Base-by-base conservation (phyloP, 1,284 basidiomycete species). In the Wallemia hederae region DNA sequence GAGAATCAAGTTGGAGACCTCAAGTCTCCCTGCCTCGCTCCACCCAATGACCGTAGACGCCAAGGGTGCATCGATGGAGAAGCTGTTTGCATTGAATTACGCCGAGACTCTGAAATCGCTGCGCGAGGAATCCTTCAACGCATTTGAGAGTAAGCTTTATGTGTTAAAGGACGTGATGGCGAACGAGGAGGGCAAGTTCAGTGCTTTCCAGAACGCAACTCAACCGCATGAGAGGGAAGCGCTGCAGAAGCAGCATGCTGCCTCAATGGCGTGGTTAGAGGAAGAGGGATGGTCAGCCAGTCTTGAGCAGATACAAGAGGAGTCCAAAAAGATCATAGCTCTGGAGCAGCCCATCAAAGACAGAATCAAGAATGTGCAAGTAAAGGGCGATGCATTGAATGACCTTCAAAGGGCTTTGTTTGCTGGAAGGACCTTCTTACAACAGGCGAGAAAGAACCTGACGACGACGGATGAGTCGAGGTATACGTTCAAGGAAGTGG, bases 141-240 rank as follows among this genome's bases (percentile, higher is more conserved):
- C 78, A 27, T 80, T 99, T 61, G 94, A 99, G 71, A 79, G 83
- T 26, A 92, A 91, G 70, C 72, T 97, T 22, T 99, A 99, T 74
- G 80, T 82, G 61, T 73, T 96, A 29, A 81, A 87, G 24, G 90
- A 91, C 68, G 74, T 90, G 25, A 73, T 97, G 9, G 77, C 80
- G 26, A 78, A 81, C 34, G 77, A 79, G 7, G 75, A 77, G 64
- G 68, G 72, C 1, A 76, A 80, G 1, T 67, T 65, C 62, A 78
- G 80, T 1, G 82, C 83, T 19, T 85, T 89, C 72, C 78, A 78
- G 69, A 81, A 82, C 67, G 91, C 80, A 69, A 87, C 83, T 55
- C 82, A 80, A 63, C 72, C 76, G 11, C 67, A 70, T 9, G 94
- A 99, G 72, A 75, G 86, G 61, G 71, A 76, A 60, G 72, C 72